Percentiles rank a stretch among this genome's conserved stretches.
These are phyloP conservation scores for Helicostylum pulchrum DNA, from an alignment of 192 early-diverging fungal genomes.

Conservation along the genomic window DNA sequence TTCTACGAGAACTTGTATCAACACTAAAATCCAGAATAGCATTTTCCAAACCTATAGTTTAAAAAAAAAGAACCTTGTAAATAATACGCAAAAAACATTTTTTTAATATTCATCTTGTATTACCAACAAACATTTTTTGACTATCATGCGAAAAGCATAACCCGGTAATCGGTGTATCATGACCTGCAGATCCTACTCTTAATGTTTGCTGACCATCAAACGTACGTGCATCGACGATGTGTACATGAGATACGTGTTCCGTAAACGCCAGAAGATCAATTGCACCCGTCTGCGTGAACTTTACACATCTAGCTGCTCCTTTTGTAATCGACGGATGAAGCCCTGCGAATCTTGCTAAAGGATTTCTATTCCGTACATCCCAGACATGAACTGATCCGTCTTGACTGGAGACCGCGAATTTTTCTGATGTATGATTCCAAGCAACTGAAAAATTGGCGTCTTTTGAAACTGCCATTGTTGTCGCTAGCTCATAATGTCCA, in stretches of 20 bases:
- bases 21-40: constrained; percentile 80
- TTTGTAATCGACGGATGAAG: constrained; percentile 71
- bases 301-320: constrained; percentile 78
- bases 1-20: constrained; percentile 72
- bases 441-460: constrained; percentile 94
- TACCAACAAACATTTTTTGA: constrained; percentile 85
- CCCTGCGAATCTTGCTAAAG: constrained; percentile 69
- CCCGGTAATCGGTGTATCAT: constrained; percentile 84
- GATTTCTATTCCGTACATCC: constrained; percentile 80
- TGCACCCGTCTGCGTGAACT: constrained; percentile 87
- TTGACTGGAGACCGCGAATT: constrained; percentile 94
- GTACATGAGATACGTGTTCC: constrained; percentile 86
- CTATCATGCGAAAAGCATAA: constrained; percentile 82
- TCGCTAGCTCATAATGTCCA: constrained; percentile 69
- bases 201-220: constrained; percentile 82
- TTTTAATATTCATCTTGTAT: constrained; percentile 26
- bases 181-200: constrained; percentile 60
- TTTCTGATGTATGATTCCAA: constrained; percentile 90
- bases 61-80: background rate
- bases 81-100: too few species aligned
- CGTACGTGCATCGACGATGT: constrained; percentile 86
- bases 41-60: constrained; percentile 68
- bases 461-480: constrained; percentile 68
- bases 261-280: constrained; percentile 82
- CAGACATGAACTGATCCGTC: constrained; percentile 91